Evolutionary conservation across 306 rosid genomes (phyloP).

Genomic region (Geum urbanum): DNA sequence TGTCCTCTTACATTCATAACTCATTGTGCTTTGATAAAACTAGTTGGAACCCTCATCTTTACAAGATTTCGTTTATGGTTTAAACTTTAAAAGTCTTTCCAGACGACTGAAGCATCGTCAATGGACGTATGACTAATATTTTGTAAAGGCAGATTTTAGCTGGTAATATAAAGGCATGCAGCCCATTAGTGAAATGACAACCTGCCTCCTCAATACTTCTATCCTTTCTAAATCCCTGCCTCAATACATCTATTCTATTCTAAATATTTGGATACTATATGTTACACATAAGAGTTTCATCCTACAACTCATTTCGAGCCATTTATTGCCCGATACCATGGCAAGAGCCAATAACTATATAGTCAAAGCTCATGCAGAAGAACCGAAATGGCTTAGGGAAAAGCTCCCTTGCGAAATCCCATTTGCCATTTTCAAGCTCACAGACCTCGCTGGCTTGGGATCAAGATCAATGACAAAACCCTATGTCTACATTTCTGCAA

Average conservation of each 20-base stretch:
- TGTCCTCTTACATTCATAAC: too few relatives aligned
- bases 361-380: not conserved
- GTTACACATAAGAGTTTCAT: not conserved
- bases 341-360: slow-evolving; percentile 1
- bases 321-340: not conserved
- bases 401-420: not conserved
- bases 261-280: not conserved
- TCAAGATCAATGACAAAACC: not conserved
- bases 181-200: not conserved
- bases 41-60: too few relatives aligned
- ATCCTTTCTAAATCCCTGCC: too few relatives aligned
- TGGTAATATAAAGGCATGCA: not conserved
- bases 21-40: too few relatives aligned
- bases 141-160: not conserved
- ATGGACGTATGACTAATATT: too few relatives aligned
- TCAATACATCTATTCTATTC: not conserved
- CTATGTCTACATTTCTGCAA: not conserved
- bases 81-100: too few relatives aligned
- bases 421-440: slow-evolving; percentile 1
- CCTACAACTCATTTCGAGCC: slow-evolving; percentile 15
- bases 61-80: too few relatives aligned
- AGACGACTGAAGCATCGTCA: too few relatives aligned
- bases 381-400: not conserved
- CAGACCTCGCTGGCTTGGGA: not conserved
- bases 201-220: not conserved